Base-by-base conservation (phyloP, 805 yeast species). In the Starmerella stellata region DNA sequence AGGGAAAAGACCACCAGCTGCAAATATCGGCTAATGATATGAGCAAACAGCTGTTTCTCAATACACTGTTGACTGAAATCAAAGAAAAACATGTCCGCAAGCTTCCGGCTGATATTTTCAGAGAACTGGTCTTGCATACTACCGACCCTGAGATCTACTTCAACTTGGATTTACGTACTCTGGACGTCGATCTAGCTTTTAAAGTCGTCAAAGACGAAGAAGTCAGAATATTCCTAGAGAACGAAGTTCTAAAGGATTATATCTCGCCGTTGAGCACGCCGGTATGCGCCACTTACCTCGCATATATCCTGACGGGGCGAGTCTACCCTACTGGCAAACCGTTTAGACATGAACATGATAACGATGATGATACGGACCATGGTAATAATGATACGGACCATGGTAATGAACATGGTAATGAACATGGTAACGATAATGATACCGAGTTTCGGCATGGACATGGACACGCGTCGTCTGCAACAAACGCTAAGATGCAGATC, bases 121-220 rank as follows among this genome's bases (percentile, higher is more conserved):
- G 72, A 46, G 65, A 64, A 11, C 64, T 85, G 58, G 76, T 85
- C 2, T 59, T 61, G 23, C 56, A 61, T 38, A 73, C 70, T 45
- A 49, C 59, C 2, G 70, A 65, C 2, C 61, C 87, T 16, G 83
- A 81, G 34, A 52, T 80, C 24, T 62, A 85, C 9, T 78, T 93
- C 47, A 58, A 71, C 2, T 53, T 87, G 20, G 85, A 83, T 49
- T 64, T 78, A 7, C 48, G 62, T 5, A 67, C 73, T 11, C 63
- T 90, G 37, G 94, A 87, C 52, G 68, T 87, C 28, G 94, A 87
- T 56, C 59, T 75, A 18, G 74, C 93, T 0, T 64, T 82, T 13
- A 63, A 63, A 11, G 57, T 79, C 15, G 76, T 74, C 47, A 59
- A 38, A 5, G 33, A 15, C 7, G 37, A 67, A 27, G 92, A 80